Evolutionary conservation across 495 filamentous ascomycete species (phyloP), one percentile per base, ranked within the genome.

Genomic region (Aspergillus ellipticus): DNA sequence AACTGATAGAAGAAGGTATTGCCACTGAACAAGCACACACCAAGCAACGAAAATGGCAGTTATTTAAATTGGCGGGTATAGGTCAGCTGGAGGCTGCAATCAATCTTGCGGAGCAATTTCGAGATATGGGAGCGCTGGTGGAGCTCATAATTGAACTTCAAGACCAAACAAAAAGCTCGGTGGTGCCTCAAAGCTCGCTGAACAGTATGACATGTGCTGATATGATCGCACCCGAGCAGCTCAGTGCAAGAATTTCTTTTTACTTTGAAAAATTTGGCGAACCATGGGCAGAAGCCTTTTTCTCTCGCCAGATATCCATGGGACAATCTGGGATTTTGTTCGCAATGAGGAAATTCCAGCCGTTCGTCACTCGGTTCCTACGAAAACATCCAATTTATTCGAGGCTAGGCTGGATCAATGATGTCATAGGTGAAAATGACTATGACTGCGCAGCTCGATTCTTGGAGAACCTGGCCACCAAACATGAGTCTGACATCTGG

Each of bases 391-490:
- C 83, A 9, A 71, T 82, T 58, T 85, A 89, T 43, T 82, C 85
- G 37, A 89, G 88, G 61, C 69, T 97, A n/a, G 79, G 86, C 37
- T 98, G 94, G 94, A 93, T 98, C 70, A 93, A 97, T 69, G 92
- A 96, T 62, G 82, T 96, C 17, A 71, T 81, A 49, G 76, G 82
- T 19, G 86, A 90, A 65, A 77, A 84, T 51, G 82, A 94, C 50
- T 93, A 88, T 58, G 74, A 80, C 29, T 76, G 76, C 54, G 92
- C 93, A 13, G 85, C 85, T 9, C 69, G 81, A 26, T 85, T 79
- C 0, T 79, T 98, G 24, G 70, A 86, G 24, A 69, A 80, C 9
- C 71, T 89, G 4, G 91, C 88, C 9, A 69, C 83, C 31, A 71
- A 75, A 24, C 79, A 80, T 42, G 89, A 96, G 63, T 79, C 81